These are phyloP conservation scores for Eucalyptus tenuipes DNA, from an alignment of 345 rosid species.

Conservation along the genomic window DNA sequence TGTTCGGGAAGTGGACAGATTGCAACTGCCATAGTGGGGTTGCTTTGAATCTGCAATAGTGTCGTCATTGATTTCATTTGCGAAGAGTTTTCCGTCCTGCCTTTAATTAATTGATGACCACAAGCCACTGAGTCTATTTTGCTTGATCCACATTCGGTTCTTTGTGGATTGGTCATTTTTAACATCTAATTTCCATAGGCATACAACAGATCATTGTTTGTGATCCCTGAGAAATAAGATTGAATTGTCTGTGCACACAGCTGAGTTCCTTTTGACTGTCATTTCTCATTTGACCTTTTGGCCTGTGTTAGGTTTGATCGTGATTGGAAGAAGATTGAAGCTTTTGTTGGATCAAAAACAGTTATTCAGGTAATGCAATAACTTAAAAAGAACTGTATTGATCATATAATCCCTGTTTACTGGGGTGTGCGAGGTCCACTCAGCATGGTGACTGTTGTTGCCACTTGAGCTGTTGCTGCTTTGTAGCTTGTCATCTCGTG, in stretches of 20 bases:
- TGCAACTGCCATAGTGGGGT: background rate
- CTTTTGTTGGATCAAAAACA: slow-evolving; percentile 87
- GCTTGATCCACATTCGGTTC: background rate
- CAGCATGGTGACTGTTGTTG: background rate
- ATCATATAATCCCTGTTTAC: background rate
- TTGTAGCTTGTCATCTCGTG: background rate
- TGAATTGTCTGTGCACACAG: background rate
- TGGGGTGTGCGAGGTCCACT: background rate
- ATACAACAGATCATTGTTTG: background rate
- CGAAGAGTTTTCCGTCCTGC: background rate
- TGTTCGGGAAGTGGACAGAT: background rate
- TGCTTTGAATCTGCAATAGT: background rate
- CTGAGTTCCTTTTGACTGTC: background rate
- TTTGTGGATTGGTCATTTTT: background rate
- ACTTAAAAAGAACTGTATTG: background rate
- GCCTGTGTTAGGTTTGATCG: slow-evolving; percentile 64
- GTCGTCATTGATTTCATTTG: background rate
- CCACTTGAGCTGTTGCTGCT: background rate
- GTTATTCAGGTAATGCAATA: slow-evolving; percentile 63
- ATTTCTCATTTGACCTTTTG: background rate
- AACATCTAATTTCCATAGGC: background rate
- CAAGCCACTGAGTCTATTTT: background rate
- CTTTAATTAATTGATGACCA: background rate
- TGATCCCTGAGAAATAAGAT: background rate
- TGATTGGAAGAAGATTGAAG: slow-evolving; percentile 99